Conservation (phyloP, 257 asterid genomes). For the Lantana camara region DNA sequence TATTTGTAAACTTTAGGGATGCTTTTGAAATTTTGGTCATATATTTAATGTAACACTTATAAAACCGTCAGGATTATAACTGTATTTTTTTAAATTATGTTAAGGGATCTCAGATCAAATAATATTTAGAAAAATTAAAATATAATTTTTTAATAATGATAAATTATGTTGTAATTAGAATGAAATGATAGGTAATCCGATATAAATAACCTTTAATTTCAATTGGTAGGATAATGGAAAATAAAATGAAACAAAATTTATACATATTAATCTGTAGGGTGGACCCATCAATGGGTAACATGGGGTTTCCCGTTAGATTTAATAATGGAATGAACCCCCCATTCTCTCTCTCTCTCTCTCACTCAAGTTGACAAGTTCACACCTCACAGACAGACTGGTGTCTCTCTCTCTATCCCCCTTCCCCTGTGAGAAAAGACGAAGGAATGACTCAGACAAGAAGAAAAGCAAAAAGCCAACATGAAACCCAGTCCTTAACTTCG, state of each 20-base stretch:
- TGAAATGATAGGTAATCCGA: no score
- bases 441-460: slow-evolving; percentile 1
- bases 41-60: no score
- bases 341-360: slow-evolving; percentile 19
- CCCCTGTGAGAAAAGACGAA: slow-evolving; percentile 10
- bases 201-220: no score
- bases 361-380: background rate
- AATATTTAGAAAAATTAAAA: no score
- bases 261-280: background rate
- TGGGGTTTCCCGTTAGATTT: slow-evolving; percentile 25
- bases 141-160: no score
- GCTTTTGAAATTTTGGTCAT: no score
- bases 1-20: no score
- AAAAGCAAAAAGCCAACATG: slow-evolving; percentile 17
- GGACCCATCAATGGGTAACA: slow-evolving; percentile 34
- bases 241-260: background rate
- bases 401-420: slow-evolving; percentile 3
- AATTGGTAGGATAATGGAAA: background rate
- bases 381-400: slow-evolving; percentile 3
- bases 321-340: slow-evolving; percentile 18
- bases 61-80: no score
- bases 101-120: no score
- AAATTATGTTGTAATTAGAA: no score
- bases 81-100: no score
- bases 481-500: slow-evolving; percentile 18